Base-by-base conservation (phyloP, 2,329 filamentous ascomycete species). In the Epichloe gansuensis region DNA sequence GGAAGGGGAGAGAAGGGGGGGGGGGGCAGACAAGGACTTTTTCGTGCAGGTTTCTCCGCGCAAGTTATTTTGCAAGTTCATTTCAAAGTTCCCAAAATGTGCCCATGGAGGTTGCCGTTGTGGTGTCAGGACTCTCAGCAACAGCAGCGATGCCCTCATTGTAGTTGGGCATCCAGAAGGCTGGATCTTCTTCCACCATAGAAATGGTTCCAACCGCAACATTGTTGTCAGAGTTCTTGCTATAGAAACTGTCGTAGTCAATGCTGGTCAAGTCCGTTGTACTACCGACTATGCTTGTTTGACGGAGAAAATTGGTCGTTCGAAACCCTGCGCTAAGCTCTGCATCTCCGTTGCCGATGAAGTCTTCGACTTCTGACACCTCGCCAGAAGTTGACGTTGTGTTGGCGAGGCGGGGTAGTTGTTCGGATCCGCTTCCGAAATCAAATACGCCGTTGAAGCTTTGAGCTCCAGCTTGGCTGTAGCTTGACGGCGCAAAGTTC, bases 301-400 rank as follows among this genome's bases (percentile, higher is more conserved):
- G 73, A 35, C 76, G 66, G 35, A 79, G 63, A 54, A 68, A 73
- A 51, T 61, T 62, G 54, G 69, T 76, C 57, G 71, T 74, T 51
- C 74, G 66, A 21, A 71, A 67, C 49, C 73, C 71, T 52, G 74
- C 60, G 27, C 71, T 68, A 55, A 75, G 75, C 47, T 74, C 71
- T 55, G 76, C 75, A 36, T 69, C 68, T 56, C 72, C 69, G 56
- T 72, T 68, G 49, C 68, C 69, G 49, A 74, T 66, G 54, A 76
- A 74, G 57, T 84, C 81, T 55, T 84, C 82, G 5, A 80, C 79
- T 62, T 84, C 81, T 9, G 81, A 84, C 8, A 84, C 80, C 54
- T 85, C 81, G 38, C 81, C 81, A 12, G 81, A 85, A 8, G 79
- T 83, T 9, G 79, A 80, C 1, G 76, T 78, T 49, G 72, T 73